phyloP scores from a whole-genome alignment of 176 grass and related monocot species.

The Oryza brachyantha region DNA sequence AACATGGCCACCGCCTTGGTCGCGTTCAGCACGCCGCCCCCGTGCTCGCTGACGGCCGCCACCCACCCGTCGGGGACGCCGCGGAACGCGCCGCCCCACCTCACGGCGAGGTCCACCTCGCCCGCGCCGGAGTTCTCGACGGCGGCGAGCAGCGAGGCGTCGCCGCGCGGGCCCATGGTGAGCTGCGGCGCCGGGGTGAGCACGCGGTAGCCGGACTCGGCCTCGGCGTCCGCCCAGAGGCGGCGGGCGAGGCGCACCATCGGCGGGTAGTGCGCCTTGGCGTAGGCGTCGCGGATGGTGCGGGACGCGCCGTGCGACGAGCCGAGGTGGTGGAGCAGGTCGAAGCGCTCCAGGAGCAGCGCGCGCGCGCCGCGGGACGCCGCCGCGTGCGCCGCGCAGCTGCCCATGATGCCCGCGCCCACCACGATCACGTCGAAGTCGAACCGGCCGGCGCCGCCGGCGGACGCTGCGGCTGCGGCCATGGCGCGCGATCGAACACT shows the following conservation, averaged over 20 bases:
- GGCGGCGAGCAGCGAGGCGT: conserved; percentile 17
- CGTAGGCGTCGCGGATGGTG: conserved; percentile 74
- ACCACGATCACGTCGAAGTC: conserved; percentile 60
- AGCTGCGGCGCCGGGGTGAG: conserved; percentile 60
- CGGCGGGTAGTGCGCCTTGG: conserved; percentile 50
- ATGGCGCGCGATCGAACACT: background rate
- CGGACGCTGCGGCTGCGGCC: background rate
- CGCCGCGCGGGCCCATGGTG: conserved; percentile 39
- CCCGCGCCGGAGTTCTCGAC: background rate
- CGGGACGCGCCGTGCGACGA: conserved; percentile 81
- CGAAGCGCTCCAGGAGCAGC: conserved; percentile 74
- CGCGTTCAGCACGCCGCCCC: conserved; percentile 55
- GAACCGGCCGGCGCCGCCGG: background rate
- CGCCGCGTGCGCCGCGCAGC: conserved; percentile 90
- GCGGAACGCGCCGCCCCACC: conserved; percentile 50
- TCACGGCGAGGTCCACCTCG: conserved; percentile 4
- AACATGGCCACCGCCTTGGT: conserved; percentile 89
- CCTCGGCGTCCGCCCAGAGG: conserved; percentile 46
- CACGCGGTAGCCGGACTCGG: conserved; percentile 45
- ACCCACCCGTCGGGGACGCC: conserved; percentile 46
- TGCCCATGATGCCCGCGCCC: conserved; percentile 88
- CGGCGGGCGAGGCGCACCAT: conserved; percentile 49
- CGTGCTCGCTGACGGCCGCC: conserved; percentile 34
- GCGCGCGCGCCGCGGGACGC: too few relatives aligned
- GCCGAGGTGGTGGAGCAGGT: conserved; percentile 65